A percentile compares a stretch with the other conserved stretches of the same genome.
Evolutionary conservation across 306 rosid genomes (phyloP).

Genomic region (Heteromeles arbutifolia): DNA sequence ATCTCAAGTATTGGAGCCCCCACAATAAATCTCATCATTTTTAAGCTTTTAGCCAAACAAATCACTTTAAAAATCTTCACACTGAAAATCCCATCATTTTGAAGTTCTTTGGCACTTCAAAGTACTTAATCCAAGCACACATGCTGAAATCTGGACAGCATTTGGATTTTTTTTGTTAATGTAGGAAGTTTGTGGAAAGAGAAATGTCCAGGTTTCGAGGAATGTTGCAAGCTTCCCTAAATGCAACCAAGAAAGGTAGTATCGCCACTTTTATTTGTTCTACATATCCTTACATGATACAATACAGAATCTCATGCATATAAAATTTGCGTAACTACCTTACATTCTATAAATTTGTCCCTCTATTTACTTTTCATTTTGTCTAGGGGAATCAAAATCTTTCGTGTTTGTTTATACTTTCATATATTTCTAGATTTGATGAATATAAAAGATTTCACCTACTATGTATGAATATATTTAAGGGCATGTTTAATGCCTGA

Average conservation of each 20-base stretch:
- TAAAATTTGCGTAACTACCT: neutral
- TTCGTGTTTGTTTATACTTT: neutral
- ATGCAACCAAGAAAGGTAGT: slow-evolving; percentile 77
- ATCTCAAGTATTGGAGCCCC: neutral
- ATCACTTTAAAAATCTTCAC: neutral
- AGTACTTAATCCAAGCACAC: neutral
- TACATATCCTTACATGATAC: neutral
- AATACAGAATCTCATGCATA: neutral
- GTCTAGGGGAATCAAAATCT: neutral
- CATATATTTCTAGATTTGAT: neutral
- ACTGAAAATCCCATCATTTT: neutral
- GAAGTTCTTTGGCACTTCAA: neutral
- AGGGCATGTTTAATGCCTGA: neutral
- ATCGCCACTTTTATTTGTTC: neutral
- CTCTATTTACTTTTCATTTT: neutral
- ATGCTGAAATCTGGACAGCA: neutral
- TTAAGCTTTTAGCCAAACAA: neutral
- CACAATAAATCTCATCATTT: neutral
- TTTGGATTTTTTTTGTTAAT: neutral
- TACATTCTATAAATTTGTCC: neutral
- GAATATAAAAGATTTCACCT: neutral
- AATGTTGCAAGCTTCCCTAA: slow-evolving; percentile 60
- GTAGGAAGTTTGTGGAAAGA: slow-evolving; percentile 12
- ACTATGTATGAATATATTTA: neutral
- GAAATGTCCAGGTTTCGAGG: slow-evolving; percentile 72